phyloP scores from a whole-genome alignment of 208 protist genomes.

The Wallacemonas sp. region DNA sequence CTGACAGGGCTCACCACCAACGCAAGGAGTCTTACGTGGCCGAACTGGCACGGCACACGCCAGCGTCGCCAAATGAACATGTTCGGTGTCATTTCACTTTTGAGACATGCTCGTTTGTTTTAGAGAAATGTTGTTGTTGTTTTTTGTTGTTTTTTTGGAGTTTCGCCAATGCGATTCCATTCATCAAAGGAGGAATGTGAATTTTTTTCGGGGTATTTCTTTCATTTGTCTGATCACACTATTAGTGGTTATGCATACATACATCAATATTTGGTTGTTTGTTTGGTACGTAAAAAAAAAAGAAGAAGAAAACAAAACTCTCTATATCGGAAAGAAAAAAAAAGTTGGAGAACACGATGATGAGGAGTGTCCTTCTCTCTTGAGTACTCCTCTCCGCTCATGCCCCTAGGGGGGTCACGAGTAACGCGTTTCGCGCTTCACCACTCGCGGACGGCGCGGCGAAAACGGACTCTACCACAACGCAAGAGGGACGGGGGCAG shows the following conservation, averaged over 20 bases:
- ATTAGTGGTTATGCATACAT: conserved; percentile 13
- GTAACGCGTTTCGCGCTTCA: not conserved
- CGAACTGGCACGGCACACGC: too few relatives aligned
- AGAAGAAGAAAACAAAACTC: conserved; percentile 31
- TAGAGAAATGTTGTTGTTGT: conserved; percentile 1
- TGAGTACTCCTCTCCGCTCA: not conserved
- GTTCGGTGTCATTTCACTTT: too few relatives aligned
- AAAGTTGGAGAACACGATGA: conserved; percentile 7
- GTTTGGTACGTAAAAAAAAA: not conserved
- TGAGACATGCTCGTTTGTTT: too few relatives aligned
- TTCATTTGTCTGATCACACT: conserved; percentile 13
- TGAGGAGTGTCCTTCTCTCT: not conserved
- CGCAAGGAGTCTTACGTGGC: too few relatives aligned
- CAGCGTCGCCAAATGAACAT: too few relatives aligned
- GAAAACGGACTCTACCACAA: not conserved
- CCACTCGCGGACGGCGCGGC: not conserved
- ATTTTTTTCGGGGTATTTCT: not conserved
- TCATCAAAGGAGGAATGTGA: conserved; percentile 1
- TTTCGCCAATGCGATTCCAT: conserved; percentile 13
- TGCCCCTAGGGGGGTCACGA: not conserved
- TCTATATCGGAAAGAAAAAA: conserved; percentile 24
- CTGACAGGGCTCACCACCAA: too few relatives aligned
- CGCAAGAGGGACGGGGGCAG: not conserved
- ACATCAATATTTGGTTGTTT: not conserved
- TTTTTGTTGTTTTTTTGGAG: conserved; percentile 11